phyloP scores from a whole-genome alignment of 805 yeast species.

The Diddensiella santjacobensis region DNA sequence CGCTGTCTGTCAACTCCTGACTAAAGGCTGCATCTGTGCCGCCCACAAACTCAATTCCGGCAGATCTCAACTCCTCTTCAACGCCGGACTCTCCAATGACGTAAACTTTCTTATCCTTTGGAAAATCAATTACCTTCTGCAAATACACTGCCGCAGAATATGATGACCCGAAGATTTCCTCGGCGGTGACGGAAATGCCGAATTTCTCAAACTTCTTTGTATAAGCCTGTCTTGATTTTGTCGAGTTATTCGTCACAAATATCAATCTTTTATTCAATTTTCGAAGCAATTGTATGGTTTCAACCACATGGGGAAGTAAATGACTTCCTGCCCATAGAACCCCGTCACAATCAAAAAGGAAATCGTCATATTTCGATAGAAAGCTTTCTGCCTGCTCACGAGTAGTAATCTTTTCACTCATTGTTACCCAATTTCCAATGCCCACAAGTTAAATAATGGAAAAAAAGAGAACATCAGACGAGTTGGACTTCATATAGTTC shows the following conservation, averaged over 20 bases:
- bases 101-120: slow-evolving; percentile 77
- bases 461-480: too few species aligned
- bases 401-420: slow-evolving; percentile 23
- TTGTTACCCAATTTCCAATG: too few species aligned
- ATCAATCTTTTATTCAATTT: slow-evolving; percentile 59
- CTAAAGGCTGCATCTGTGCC: slow-evolving; percentile 69
- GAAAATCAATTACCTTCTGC: slow-evolving; percentile 67
- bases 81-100: slow-evolving; percentile 88
- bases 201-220: slow-evolving; percentile 68
- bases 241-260: slow-evolving; percentile 94
- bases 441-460: too few species aligned
- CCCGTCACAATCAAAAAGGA: slow-evolving; percentile 95
- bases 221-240: slow-evolving; percentile 80
- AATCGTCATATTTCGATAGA: slow-evolving; percentile 70
- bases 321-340: slow-evolving; percentile 91
- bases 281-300: slow-evolving; percentile 63
- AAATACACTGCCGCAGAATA: slow-evolving; percentile 88
- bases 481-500: too few species aligned
- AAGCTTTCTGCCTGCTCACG: slow-evolving; percentile 39
- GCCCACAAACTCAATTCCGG: slow-evolving; percentile 78
- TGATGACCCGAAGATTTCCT: slow-evolving; percentile 86
- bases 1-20: slow-evolving; percentile 40
- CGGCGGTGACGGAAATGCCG: slow-evolving; percentile 42
- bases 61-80: slow-evolving; percentile 66
- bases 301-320: slow-evolving; percentile 70